These are phyloP conservation scores for Lentithecium fluviatile DNA, from an alignment of 495 filamentous ascomycete species.

Conservation along the genomic window DNA sequence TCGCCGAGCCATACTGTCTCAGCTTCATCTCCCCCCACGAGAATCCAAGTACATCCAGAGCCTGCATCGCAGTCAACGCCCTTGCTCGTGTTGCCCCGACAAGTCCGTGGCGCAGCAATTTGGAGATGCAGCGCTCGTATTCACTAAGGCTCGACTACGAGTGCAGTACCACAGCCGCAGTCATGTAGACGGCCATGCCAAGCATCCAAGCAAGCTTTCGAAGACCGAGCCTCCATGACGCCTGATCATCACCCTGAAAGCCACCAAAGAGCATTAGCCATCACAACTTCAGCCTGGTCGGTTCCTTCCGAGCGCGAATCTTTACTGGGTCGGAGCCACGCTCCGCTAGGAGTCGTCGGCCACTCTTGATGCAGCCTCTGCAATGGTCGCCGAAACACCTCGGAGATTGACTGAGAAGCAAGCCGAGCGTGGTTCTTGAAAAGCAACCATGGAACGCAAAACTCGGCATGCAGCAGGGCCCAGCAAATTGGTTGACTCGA, in stretches of 20 bases:
- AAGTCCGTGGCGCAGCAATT: too few species aligned
- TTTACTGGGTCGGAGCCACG: background rate
- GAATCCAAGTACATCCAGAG: too few species aligned
- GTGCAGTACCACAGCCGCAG: too few species aligned
- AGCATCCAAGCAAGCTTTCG: background rate
- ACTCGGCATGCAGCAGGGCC: background rate
- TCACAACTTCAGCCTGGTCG: background rate
- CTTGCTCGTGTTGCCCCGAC: too few species aligned
- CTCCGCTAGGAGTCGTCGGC: background rate
- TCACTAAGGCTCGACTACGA: too few species aligned
- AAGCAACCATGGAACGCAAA: background rate
- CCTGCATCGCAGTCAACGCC: too few species aligned
- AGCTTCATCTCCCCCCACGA: too few species aligned
- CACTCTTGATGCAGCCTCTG: background rate
- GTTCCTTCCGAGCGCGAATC: background rate
- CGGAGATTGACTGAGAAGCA: background rate
- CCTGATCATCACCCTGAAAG: background rate
- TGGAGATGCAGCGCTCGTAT: too few species aligned
- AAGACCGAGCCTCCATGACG: background rate
- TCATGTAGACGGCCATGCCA: too few species aligned
- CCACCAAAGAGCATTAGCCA: background rate
- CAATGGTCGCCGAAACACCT: background rate
- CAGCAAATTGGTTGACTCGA: background rate
- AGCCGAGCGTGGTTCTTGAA: background rate
- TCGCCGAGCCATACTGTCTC: too few species aligned